Percentiles rank a stretch among this genome's conserved stretches.
These are phyloP conservation scores for Eucalyptus marginata DNA, from an alignment of 345 rosid species.

Conservation along the genomic window DNA sequence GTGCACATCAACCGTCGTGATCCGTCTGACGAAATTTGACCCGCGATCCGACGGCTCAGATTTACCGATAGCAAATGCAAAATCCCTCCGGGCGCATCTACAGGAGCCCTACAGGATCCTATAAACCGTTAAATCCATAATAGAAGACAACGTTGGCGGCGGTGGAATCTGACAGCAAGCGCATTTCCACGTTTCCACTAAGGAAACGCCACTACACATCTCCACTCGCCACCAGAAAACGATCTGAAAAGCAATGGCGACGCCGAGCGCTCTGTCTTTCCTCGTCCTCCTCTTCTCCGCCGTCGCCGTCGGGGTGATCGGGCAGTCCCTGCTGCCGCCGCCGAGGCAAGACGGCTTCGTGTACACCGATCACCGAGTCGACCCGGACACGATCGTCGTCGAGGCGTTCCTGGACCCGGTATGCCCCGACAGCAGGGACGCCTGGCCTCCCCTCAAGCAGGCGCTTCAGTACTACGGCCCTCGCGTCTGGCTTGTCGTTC, in stretches of 20 bases:
- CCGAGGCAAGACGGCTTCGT: conserved; percentile 66
- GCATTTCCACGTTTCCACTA: background rate
- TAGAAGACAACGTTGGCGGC: background rate
- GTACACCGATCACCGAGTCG: conserved; percentile 14
- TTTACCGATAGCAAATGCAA: background rate
- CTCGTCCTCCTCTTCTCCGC: background rate
- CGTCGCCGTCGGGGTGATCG: background rate
- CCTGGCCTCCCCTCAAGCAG: conserved; percentile 75
- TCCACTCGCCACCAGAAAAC: background rate
- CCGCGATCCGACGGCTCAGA: background rate
- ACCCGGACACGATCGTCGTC: conserved; percentile 35
- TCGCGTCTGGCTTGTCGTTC: conserved; percentile 44
- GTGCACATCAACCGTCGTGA: background rate
- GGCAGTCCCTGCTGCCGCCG: conserved; percentile 74
- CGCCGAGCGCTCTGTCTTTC: background rate
- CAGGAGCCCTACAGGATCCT: background rate
- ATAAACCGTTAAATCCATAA: background rate
- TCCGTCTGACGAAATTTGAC: background rate
- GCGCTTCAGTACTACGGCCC: conserved; percentile 53
- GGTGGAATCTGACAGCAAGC: background rate
- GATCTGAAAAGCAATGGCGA: background rate
- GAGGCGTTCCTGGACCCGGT: conserved; percentile 91
- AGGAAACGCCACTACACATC: background rate
- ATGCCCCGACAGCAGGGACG: conserved; percentile 78
- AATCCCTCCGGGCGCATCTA: background rate